These are phyloP conservation scores for Candida bentonensis DNA, from an alignment of 805 yeast species.

Conservation along the genomic window DNA sequence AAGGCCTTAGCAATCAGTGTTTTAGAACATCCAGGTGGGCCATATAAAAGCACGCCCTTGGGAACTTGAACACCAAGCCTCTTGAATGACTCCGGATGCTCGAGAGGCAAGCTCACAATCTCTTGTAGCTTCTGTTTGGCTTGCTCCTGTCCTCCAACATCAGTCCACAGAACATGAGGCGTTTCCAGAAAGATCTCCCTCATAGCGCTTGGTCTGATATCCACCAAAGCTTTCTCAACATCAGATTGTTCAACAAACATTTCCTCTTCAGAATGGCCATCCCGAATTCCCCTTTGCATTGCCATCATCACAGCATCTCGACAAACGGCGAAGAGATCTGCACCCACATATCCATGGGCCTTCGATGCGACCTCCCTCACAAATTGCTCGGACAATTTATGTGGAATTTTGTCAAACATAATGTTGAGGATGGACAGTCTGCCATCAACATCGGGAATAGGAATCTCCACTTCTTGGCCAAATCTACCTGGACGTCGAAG, in stretches of 20 bases:
- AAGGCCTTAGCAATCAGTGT: slow-evolving; percentile 89
- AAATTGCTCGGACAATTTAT: slow-evolving; percentile 37
- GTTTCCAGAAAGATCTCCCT: slow-evolving; percentile 86
- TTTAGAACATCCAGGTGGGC: slow-evolving; percentile 98
- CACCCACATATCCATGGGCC: slow-evolving; percentile 97
- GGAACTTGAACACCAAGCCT: slow-evolving; percentile 80
- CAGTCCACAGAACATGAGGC: slow-evolving; percentile 88
- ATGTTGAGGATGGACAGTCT: slow-evolving; percentile 58
- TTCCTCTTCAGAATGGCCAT: slow-evolving; percentile 12
- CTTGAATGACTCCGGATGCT: slow-evolving; percentile 63
- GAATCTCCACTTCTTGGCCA: slow-evolving; percentile 80
- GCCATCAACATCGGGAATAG: slow-evolving; percentile 78
- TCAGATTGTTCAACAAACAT: slow-evolving; percentile 41
- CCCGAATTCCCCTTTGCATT: slow-evolving; percentile 44
- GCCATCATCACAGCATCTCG: slow-evolving; percentile 82
- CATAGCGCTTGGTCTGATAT: slow-evolving; percentile 95
- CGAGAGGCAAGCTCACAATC: slow-evolving; percentile 83
- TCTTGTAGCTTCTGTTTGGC: slow-evolving; percentile 72
- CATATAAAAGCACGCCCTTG: slow-evolving; percentile 82
- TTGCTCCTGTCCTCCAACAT: slow-evolving; percentile 88
- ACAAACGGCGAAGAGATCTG: slow-evolving; percentile 77
- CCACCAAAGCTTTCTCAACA: slow-evolving; percentile 56
- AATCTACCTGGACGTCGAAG: slow-evolving; percentile 78
- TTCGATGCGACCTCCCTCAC: slow-evolving; percentile 51
- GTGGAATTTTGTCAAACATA: slow-evolving; percentile 48